Conservation (phyloP, 1,284 basidiomycete genomes). For the Erythrobasidium hasegawianum region DNA sequence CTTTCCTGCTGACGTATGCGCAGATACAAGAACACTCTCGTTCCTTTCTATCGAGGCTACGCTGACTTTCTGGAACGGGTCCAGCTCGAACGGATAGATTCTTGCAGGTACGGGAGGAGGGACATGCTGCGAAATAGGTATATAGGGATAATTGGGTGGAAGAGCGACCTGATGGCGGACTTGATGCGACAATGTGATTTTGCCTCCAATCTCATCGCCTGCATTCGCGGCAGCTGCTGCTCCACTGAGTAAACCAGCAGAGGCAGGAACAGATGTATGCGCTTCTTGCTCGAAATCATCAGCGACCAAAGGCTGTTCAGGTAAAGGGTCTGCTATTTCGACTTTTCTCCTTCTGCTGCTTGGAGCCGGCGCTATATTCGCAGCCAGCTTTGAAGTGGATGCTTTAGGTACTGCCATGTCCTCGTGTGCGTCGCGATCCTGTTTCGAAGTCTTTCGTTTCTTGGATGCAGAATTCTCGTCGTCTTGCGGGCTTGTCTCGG, state of each 20-base stretch:
- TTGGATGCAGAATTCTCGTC: neutral
- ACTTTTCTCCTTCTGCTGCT: neutral
- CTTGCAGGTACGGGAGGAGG: constrained; percentile 85
- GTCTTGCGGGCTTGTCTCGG: too few species aligned
- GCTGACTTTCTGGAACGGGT: constrained; percentile 96
- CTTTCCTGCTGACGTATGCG: constrained; percentile 97
- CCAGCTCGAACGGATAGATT: constrained; percentile 91
- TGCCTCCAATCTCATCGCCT: constrained; percentile 17
- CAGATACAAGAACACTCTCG: constrained; percentile 95
- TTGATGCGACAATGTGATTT: constrained; percentile 50
- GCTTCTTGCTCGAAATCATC: constrained; percentile 37
- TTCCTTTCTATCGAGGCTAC: constrained; percentile 89
- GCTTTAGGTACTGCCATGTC: neutral
- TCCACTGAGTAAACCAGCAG: constrained; percentile 20
- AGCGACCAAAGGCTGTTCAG: constrained; percentile 26
- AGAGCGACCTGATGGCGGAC: constrained; percentile 93
- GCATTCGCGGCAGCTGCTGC: neutral
- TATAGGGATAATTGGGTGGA: constrained; percentile 85
- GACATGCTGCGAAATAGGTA: constrained; percentile 87
- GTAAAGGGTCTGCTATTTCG: constrained; percentile 27
- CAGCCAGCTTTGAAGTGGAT: neutral
- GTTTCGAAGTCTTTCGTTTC: constrained; percentile 12
- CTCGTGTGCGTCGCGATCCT: too few species aligned
- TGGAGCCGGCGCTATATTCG: too few species aligned
- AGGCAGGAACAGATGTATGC: constrained; percentile 24